Base-by-base conservation (phyloP, 805 yeast genomes). In the Ogataea zsoltii region DNA sequence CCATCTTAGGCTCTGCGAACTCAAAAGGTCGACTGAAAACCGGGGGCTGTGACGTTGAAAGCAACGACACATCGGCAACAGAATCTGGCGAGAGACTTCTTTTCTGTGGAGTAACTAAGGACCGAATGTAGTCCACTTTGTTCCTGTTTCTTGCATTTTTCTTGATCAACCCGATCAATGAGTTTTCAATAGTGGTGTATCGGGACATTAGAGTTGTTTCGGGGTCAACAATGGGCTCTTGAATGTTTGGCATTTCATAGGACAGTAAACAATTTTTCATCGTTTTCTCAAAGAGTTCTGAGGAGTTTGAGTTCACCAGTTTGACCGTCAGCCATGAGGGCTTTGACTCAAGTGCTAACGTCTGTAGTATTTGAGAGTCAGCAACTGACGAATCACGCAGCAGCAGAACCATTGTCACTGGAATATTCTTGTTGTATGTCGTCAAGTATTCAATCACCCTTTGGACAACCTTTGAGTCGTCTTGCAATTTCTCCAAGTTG, bases 401-500 rank as follows among this genome's bases (percentile, higher is more conserved):
- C 21, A 48, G n/a, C 13, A 59, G 23, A 19, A 57, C 29, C 13
- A 60, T 16, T 2, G 49, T 25, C 6, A 52, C 54, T 3, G 53
- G 48, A 3, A 30, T 15, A 4, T 31, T 41, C 5, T 42, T 36
- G 31, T 51, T 49, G 38, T 50, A 54, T 10, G 32, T 41, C 10
- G 40, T 40, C 15, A 58, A 35, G 46, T 58, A 56, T n/a, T 56
- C 58, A 10, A 54, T 19, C 10, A 57, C 38, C 38, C 57, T 59
- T 5, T 30, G 16, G 6, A 60, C 26, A 9, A 60, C 62, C 23
- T 44, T 49, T 3, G 45, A 29, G 40, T 56, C 57, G 13, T 40
- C 42, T 5, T 37, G 23, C 21, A 57, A 41, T 15, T 53, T 49
- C 11, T 46, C 29, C 2, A 36, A 29, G 10, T 60, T 55, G 2